phyloP scores from a whole-genome alignment of 331 rosid species.

The Acacia concinna region DNA sequence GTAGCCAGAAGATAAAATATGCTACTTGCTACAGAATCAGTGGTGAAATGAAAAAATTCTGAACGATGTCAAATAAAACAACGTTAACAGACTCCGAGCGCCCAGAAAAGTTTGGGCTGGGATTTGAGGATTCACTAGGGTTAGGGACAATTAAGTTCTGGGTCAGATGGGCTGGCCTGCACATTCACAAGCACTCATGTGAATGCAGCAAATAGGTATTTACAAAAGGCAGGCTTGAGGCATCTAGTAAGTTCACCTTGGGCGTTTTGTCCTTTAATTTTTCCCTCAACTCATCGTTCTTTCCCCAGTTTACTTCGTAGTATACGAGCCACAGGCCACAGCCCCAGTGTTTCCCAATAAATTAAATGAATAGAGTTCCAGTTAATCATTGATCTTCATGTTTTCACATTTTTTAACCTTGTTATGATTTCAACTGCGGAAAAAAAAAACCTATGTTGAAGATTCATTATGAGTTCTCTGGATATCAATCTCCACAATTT shows the following conservation, averaged over 20 bases:
- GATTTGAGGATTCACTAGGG: background rate
- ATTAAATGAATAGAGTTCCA: background rate
- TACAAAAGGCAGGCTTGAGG: too few species aligned
- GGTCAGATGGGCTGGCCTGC: conserved; percentile 8
- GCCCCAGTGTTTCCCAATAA: background rate
- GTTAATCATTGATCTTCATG: background rate
- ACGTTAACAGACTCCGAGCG: background rate
- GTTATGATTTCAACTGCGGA: background rate
- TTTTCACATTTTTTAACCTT: background rate
- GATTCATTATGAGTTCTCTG: background rate
- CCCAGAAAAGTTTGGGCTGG: background rate
- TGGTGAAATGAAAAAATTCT: background rate
- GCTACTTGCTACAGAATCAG: too few species aligned
- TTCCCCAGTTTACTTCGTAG: background rate
- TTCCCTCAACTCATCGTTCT: background rate
- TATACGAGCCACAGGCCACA: background rate
- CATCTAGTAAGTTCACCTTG: too few species aligned
- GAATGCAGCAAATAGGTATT: too few species aligned
- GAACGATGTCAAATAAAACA: background rate
- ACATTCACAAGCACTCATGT: conserved; percentile 30
- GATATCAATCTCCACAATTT: background rate
- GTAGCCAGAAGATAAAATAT: background rate
- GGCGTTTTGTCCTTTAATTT: background rate
- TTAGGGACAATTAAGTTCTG: conserved; percentile 24
- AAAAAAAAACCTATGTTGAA: background rate